phyloP scores from a whole-genome alignment of 75 land plant species.

The Pinus taeda region DNA sequence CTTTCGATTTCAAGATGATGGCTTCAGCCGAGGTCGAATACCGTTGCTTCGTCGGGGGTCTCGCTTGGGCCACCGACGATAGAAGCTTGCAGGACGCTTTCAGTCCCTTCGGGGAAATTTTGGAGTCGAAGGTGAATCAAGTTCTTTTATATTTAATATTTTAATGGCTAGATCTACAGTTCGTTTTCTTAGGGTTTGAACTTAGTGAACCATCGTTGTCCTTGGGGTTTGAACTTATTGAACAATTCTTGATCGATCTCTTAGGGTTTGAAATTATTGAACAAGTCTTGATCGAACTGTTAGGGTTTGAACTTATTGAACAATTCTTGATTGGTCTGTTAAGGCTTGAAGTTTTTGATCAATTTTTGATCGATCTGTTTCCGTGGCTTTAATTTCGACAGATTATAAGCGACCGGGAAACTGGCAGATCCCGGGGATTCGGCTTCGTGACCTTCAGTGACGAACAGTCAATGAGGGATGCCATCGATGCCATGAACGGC shows the following conservation, averaged over 20 bases:
- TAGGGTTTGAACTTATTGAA: too few species aligned
- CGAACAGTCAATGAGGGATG: constrained; percentile 68
- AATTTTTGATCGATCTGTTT: neutral
- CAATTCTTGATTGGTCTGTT: neutral
- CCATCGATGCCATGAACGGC: constrained; percentile 79
- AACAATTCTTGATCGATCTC: too few species aligned
- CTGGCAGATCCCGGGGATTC: constrained; percentile 70
- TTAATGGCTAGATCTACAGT: neutral
- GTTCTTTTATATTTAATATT: neutral
- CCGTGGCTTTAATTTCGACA: neutral
- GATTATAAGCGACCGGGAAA: constrained; percentile 68
- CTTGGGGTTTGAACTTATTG: too few species aligned
- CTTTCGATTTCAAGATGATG: constrained; percentile 6
- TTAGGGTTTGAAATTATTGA: too few species aligned
- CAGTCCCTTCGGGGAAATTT: constrained; percentile 48
- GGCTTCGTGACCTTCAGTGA: constrained; percentile 66
- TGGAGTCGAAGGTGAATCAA: constrained; percentile 63
- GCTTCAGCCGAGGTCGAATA: constrained; percentile 48
- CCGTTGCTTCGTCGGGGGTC: constrained; percentile 82
- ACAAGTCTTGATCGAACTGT: too few species aligned
- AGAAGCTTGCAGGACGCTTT: constrained; percentile 51
- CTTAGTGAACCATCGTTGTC: neutral
- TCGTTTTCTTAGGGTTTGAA: neutral
- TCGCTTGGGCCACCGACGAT: constrained; percentile 82
- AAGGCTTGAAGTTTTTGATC: neutral